phyloP scores from a whole-genome alignment of 164 flowering plant species.

The Sedum album region DNA sequence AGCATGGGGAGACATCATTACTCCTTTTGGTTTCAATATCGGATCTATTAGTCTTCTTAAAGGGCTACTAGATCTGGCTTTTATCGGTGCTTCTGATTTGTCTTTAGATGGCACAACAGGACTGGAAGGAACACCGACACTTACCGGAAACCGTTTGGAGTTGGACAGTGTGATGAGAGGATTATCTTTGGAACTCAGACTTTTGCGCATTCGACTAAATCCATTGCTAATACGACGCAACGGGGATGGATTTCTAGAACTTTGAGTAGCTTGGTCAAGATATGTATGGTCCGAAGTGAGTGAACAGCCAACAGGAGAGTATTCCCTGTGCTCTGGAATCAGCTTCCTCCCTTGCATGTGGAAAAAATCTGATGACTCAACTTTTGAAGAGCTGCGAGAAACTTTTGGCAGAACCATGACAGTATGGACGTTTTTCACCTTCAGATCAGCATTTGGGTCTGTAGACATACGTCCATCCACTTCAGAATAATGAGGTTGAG shows the following conservation, averaged over 20 bases:
- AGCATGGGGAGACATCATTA: constrained; percentile 13
- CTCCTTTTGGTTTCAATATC: constrained; percentile 39
- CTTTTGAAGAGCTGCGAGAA: constrained; percentile 7
- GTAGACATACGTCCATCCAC: constrained; percentile 12
- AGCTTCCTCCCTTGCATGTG: constrained; percentile 10
- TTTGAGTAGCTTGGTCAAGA: constrained; percentile 15
- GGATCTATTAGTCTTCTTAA: constrained; percentile 78
- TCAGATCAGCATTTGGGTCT: not conserved
- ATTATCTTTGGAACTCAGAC: constrained; percentile 64
- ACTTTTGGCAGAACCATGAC: constrained; percentile 18
- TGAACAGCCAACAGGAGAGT: constrained; percentile 10
- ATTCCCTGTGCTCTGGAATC: constrained; percentile 8
- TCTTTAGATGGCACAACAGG: constrained; percentile 28
- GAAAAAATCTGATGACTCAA: constrained; percentile 5
- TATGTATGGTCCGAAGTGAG: constrained; percentile 16
- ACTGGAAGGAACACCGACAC: constrained; percentile 35
- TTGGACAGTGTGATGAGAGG: constrained; percentile 34
- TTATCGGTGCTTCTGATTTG: constrained; percentile 22
- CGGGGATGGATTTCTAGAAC: constrained; percentile 42
- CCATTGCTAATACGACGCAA: constrained; percentile 33
- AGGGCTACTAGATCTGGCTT: constrained; percentile 65
- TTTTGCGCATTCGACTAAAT: constrained; percentile 42
- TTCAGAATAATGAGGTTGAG: constrained; percentile 32
- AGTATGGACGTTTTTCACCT: constrained; percentile 2
- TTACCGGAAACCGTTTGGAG: constrained; percentile 17